Percentiles rank a stretch among this genome's conserved stretches.
Evolutionary conservation across 768 basidiomycete species (phyloP).

Genomic region (Agaricus subrufescens): DNA sequence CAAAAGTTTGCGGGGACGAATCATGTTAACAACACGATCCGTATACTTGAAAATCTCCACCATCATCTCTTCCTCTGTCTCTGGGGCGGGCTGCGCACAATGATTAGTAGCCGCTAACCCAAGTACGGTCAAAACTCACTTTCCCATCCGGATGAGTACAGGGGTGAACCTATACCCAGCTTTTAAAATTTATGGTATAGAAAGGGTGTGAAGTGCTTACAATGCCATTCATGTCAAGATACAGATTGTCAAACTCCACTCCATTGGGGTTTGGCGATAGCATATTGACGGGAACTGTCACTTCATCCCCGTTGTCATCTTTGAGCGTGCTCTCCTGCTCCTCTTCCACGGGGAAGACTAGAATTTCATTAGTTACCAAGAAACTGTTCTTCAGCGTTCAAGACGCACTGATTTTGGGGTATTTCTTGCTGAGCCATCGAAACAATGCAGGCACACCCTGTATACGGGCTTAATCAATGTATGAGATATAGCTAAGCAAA

Average conservation of each 20-base stretch:
- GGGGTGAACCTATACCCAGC: conserved; percentile 73
- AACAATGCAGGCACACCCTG: conserved; percentile 98
- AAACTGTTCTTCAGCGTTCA: not conserved
- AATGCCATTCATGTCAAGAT: conserved; percentile 99
- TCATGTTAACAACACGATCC: conserved; percentile 95
- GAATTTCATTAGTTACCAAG: not conserved
- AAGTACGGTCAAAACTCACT: conserved; percentile 32
- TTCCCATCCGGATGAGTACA: conserved; percentile 99
- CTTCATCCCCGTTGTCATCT: conserved; percentile 59
- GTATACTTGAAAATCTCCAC: conserved; percentile 95
- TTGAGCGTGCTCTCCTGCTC: conserved; percentile 73
- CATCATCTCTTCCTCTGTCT: conserved; percentile 99
- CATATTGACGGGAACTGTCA: conserved; percentile 77
- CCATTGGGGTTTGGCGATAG: conserved; percentile 89
- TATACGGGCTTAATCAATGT: not conserved
- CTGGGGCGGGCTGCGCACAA: conserved; percentile 73
- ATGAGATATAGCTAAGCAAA: not conserved
- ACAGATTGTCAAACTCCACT: conserved; percentile 91
- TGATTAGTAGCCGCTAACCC: not conserved
- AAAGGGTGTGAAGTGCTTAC: conserved; percentile 40
- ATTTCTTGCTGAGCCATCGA: conserved; percentile 98
- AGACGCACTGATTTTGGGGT: conserved; percentile 87
- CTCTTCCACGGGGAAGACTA: conserved; percentile 78
- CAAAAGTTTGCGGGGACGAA: conserved; percentile 88
- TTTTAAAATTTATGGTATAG: conserved; percentile 2